These are phyloP conservation scores for Lactifluus rugatus DNA, from an alignment of 768 basidiomycete genomes.

Conservation along the genomic window DNA sequence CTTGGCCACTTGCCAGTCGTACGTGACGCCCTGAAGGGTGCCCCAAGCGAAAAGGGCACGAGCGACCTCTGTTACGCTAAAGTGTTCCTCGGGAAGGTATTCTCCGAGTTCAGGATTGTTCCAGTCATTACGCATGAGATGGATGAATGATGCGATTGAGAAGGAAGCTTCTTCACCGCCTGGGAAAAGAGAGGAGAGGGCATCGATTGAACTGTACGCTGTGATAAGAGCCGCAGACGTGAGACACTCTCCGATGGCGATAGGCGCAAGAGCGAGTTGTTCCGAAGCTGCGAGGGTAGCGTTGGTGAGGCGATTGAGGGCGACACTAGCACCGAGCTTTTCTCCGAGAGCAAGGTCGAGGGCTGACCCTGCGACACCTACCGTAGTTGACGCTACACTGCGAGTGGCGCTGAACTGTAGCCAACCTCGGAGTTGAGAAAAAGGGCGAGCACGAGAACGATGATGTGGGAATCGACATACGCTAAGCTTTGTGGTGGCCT, in stretches of 20 bases:
- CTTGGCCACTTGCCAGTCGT: constrained; percentile 64
- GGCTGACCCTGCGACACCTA: constrained; percentile 46
- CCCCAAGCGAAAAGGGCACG: constrained; percentile 73
- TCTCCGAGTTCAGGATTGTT: constrained; percentile 42
- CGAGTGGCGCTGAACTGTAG: constrained; percentile 60
- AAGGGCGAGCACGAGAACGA: neutral
- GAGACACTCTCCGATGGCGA: constrained; percentile 65
- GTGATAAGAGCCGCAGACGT: constrained; percentile 66
- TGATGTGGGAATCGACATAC: constrained; percentile 33
- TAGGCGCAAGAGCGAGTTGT: constrained; percentile 62
- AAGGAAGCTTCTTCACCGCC: constrained; percentile 74
- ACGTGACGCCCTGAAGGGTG: constrained; percentile 70
- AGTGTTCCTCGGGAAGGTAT: constrained; percentile 47
- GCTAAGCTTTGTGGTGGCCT: constrained; percentile 57
- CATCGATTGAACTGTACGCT: constrained; percentile 66
- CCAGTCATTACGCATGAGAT: constrained; percentile 74
- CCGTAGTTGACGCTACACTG: constrained; percentile 46
- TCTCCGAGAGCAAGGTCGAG: constrained; percentile 66
- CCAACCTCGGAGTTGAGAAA: constrained; percentile 12
- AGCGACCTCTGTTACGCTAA: constrained; percentile 55
- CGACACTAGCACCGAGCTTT: constrained; percentile 44
- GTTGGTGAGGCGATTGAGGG: constrained; percentile 49
- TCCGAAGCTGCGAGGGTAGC: constrained; percentile 58
- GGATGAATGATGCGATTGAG: constrained; percentile 70
- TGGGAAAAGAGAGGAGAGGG: constrained; percentile 61